A percentile compares a stretch with the other conserved stretches of the same genome.
These are phyloP conservation scores for Taxawa tesnikishii DNA, from an alignment of 2,329 filamentous ascomycete genomes.

Conservation along the genomic window DNA sequence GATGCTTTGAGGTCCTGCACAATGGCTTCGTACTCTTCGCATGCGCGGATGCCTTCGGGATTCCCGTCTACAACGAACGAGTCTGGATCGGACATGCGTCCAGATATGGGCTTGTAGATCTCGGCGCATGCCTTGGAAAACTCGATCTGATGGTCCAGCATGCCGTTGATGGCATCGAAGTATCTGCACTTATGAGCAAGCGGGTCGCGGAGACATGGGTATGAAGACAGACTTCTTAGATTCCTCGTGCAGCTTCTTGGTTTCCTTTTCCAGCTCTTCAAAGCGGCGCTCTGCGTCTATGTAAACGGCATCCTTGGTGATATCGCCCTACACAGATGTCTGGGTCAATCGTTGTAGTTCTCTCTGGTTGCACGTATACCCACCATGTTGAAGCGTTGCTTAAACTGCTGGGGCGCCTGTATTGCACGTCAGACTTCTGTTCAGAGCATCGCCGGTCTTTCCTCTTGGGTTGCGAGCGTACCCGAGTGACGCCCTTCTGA, in stretches of 20 bases:
- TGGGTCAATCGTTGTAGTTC: not conserved
- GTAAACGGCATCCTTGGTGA: slow-evolving; percentile 91
- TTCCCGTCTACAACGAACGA: slow-evolving; percentile 74
- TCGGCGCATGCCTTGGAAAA: slow-evolving; percentile 94
- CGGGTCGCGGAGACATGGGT: not conserved
- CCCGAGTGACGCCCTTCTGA: slow-evolving; percentile 76
- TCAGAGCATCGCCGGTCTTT: slow-evolving; percentile 6
- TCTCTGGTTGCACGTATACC: slow-evolving; percentile 10
- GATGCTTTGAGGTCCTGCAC: slow-evolving; percentile 84
- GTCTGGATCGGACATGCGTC: slow-evolving; percentile 85
- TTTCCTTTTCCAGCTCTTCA: slow-evolving; percentile 86
- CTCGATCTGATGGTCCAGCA: slow-evolving; percentile 95
- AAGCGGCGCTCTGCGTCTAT: slow-evolving; percentile 90
- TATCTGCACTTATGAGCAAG: slow-evolving; percentile 38
- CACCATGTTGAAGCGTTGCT: slow-evolving; percentile 77
- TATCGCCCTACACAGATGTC: slow-evolving; percentile 52
- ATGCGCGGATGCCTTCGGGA: slow-evolving; percentile 82
- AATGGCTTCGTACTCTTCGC: slow-evolving; percentile 89
- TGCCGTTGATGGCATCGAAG: slow-evolving; percentile 94
- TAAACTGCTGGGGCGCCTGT: slow-evolving; percentile 81
- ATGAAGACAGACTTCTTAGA: slow-evolving; percentile 57
- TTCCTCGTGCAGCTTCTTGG: slow-evolving; percentile 93
- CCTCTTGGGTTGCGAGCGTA: slow-evolving; percentile 35
- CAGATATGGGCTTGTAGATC: slow-evolving; percentile 96
- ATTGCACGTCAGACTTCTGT: slow-evolving; percentile 12